Percentiles rank a stretch among this genome's conserved stretches.
phyloP scores from a whole-genome alignment of 2,329 filamentous ascomycete genomes.

The Fusarium sp. region DNA sequence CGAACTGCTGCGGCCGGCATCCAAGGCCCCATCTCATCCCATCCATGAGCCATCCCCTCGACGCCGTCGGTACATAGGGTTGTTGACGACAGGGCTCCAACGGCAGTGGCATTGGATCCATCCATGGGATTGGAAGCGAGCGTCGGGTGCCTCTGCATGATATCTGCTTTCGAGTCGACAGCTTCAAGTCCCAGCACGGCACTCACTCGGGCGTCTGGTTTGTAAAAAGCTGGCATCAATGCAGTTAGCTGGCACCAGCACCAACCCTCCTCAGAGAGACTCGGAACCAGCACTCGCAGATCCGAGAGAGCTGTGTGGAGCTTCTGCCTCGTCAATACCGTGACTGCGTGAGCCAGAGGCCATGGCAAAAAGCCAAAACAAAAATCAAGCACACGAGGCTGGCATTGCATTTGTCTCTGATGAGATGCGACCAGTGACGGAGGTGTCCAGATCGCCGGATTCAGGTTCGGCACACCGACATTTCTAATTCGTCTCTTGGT shows the following conservation, averaged over 20 bases:
- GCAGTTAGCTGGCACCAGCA: background rate
- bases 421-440: conserved; percentile 22
- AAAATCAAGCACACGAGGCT: conserved; percentile 28
- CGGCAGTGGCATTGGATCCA: conserved; percentile 7
- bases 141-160: conserved; percentile 13
- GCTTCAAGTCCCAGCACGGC: background rate
- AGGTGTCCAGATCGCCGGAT: conserved; percentile 30
- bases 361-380: conserved; percentile 7
- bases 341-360: background rate
- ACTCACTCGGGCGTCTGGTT: background rate
- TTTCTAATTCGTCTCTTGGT: conserved; percentile 37
- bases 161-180: background rate
- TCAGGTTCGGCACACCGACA: conserved; percentile 41
- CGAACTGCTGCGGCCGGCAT: conserved; percentile 37
- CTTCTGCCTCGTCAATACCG: background rate
- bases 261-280: background rate
- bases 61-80: conserved; percentile 4
- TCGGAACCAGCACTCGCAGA: background rate
- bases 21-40: conserved; percentile 9
- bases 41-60: conserved; percentile 5
- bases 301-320: conserved; percentile 11
- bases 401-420: conserved; percentile 22
- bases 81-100: conserved; percentile 19
- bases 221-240: conserved; percentile 7
- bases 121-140: conserved; percentile 5